Conservation (phyloP, 2,329 filamentous ascomycete species). For the Sarocladium kiliense region DNA sequence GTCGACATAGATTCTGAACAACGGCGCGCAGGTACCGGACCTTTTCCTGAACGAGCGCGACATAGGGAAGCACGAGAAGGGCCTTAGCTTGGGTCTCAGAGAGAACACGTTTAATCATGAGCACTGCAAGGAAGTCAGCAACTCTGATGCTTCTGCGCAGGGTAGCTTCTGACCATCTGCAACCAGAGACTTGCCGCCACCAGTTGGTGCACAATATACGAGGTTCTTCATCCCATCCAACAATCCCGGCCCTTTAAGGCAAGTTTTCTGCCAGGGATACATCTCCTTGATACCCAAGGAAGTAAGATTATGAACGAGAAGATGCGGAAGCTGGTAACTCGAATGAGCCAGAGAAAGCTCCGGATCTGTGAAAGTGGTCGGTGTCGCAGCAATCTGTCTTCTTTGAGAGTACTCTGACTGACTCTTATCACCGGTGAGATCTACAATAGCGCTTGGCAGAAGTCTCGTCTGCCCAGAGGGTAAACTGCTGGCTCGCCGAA, state of each 20-base stretch:
- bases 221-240: conserved; percentile 62
- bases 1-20: conserved; percentile 51
- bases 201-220: conserved; percentile 76
- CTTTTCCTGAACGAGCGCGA: conserved; percentile 76
- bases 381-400: conserved; percentile 45
- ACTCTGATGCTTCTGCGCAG: not conserved
- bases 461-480: conserved; percentile 24
- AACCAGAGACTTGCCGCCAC: conserved; percentile 72
- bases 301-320: conserved; percentile 60
- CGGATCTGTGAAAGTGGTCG: conserved; percentile 45
- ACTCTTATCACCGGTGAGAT: conserved; percentile 19
- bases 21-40: conserved; percentile 66
- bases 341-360: conserved; percentile 58
- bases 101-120: conserved; percentile 69
- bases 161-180: conserved; percentile 45
- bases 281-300: conserved; percentile 65
- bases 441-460: conserved; percentile 41
- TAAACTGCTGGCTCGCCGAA: conserved; percentile 28
- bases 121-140: conserved; percentile 34
- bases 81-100: conserved; percentile 60
- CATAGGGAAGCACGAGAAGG: conserved; percentile 69
- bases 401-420: conserved; percentile 55
- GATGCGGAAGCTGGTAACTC: conserved; percentile 55
- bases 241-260: conserved; percentile 62
- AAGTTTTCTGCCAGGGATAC: conserved; percentile 76